Base-by-base conservation (phyloP, 2,329 filamentous ascomycete species). In the Claviceps pazoutovae region DNA sequence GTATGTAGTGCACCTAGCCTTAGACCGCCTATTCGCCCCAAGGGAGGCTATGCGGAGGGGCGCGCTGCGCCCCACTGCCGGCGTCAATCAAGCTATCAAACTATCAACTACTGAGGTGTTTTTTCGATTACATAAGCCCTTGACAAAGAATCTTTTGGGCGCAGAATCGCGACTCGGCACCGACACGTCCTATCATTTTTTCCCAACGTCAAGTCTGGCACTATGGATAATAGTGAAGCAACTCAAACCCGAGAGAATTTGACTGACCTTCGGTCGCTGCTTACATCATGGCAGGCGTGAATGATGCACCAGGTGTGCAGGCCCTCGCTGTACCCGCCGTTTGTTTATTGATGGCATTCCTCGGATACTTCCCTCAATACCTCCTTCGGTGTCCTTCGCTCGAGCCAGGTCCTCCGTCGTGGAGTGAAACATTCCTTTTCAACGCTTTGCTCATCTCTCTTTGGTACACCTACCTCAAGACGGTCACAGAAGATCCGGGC, bases 321-420 rank as follows among this genome's bases (percentile, higher is more conserved):
- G 65, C 67, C 48, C 70, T 88, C 49, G 83, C 84, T 53, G 78
- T 89, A n/a, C 84, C 84, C 14, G 76, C 73, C 53, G 84, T 86
- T 45, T 80, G 80, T 56, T 51, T 73, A 7, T 69, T 91, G 14
- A 84, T 90, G 54, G 62, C 69, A 50, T 86, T 88, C 62, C 75
- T 90, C 3, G 78, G 80, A 55, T 88, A 84, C 69, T 76, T 78
- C 48, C 84, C 86, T 4, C 87, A 91, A 67, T 76, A 74, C 62
- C 72, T 91, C 46, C 86, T 91, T 64, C 66, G 75, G 57, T 68
- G 78, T 55, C 62, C 63, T 37, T 70, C 75, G 56, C 73, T 85
- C 56, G 71, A 73, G 11, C 80, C 80, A 0, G 80, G 78, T 2
- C 81, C 83, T 1, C 71, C 85, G 23, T 75, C 75, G 4, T 66